Percentiles rank a stretch among this genome's conserved stretches.
These are phyloP conservation scores for Amanita pallidorosea DNA, from an alignment of 768 basidiomycete genomes.

Conservation along the genomic window DNA sequence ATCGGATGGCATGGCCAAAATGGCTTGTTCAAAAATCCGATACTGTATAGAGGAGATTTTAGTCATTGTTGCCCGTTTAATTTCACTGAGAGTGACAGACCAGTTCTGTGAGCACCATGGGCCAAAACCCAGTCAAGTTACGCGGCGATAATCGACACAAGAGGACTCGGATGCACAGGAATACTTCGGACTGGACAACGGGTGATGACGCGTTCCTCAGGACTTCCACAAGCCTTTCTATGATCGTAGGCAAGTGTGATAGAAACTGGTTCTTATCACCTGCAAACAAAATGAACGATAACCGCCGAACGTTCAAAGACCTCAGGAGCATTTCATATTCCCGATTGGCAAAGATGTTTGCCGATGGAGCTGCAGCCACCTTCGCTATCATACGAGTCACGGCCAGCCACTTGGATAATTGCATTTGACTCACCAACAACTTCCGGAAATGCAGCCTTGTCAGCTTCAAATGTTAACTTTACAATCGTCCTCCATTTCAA, in stretches of 20 bases:
- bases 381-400: slow-evolving; percentile 33
- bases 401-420: slow-evolving; percentile 16
- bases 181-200: slow-evolving; percentile 88
- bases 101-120: slow-evolving; percentile 86
- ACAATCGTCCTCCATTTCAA: slow-evolving; percentile 69
- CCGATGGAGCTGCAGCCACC: slow-evolving; percentile 77
- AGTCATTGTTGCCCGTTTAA: not conserved
- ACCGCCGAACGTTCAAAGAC: slow-evolving; percentile 75
- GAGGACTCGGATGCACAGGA: slow-evolving; percentile 84
- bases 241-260: slow-evolving; percentile 83
- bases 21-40: slow-evolving; percentile 79
- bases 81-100: slow-evolving; percentile 27
- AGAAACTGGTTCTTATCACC: slow-evolving; percentile 90
- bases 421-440: slow-evolving; percentile 52
- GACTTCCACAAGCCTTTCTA: slow-evolving; percentile 93
- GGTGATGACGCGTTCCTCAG: slow-evolving; percentile 71
- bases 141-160: slow-evolving; percentile 85
- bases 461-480: slow-evolving; percentile 71
- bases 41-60: slow-evolving; percentile 43
- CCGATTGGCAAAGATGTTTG: slow-evolving; percentile 92
- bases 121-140: slow-evolving; percentile 94
- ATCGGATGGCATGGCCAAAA: slow-evolving; percentile 62
- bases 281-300: slow-evolving; percentile 79
- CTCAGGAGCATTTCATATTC: slow-evolving; percentile 89
- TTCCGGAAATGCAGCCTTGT: slow-evolving; percentile 80